Percentiles rank a stretch among this genome's conserved stretches.
Evolutionary conservation across 768 basidiomycete genomes (phyloP).

Genomic region (Boletus sensibilis): DNA sequence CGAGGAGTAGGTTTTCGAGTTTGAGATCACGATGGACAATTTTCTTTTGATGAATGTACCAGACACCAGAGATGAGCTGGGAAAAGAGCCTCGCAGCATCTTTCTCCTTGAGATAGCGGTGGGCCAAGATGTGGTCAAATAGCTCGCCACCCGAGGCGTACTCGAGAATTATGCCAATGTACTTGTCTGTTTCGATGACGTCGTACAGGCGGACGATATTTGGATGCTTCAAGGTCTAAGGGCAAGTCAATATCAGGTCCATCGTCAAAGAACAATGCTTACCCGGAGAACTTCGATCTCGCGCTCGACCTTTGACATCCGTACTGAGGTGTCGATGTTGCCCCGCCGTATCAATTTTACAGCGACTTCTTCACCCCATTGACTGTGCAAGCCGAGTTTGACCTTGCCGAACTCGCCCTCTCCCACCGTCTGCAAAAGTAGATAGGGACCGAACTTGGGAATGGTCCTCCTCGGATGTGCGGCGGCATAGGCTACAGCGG

Average conservation of each 20-base stretch:
- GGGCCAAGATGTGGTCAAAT: slow-evolving; percentile 98
- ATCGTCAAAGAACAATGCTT: slow-evolving; percentile 27
- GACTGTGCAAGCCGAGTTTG: slow-evolving; percentile 91
- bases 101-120: slow-evolving; percentile 91
- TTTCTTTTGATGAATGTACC: slow-evolving; percentile 99
- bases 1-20: slow-evolving; percentile 95
- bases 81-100: slow-evolving; percentile 96
- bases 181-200: slow-evolving; percentile 99
- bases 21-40: slow-evolving; percentile 99
- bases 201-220: slow-evolving; percentile 98
- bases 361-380: slow-evolving; percentile 97
- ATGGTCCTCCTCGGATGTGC: slow-evolving; percentile 85
- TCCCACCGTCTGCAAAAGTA: slow-evolving; percentile 92
- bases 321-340: slow-evolving; percentile 80
- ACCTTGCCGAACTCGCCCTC: slow-evolving; percentile 99
- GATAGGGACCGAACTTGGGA: slow-evolving; percentile 93
- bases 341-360: slow-evolving; percentile 95
- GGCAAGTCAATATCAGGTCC: slow-evolving; percentile 4
- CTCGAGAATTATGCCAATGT: slow-evolving; percentile 98
- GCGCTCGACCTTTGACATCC: slow-evolving; percentile 93
- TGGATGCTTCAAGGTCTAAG: slow-evolving; percentile 88
- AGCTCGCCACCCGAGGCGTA: slow-evolving; percentile 98
- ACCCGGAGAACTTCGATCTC: slow-evolving; percentile 98
- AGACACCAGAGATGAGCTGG: slow-evolving; percentile 96
- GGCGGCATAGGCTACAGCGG: slow-evolving; percentile 76